Conservation (phyloP, 2,329 filamentous ascomycete genomes). For the Trichophyton rubrum region DNA sequence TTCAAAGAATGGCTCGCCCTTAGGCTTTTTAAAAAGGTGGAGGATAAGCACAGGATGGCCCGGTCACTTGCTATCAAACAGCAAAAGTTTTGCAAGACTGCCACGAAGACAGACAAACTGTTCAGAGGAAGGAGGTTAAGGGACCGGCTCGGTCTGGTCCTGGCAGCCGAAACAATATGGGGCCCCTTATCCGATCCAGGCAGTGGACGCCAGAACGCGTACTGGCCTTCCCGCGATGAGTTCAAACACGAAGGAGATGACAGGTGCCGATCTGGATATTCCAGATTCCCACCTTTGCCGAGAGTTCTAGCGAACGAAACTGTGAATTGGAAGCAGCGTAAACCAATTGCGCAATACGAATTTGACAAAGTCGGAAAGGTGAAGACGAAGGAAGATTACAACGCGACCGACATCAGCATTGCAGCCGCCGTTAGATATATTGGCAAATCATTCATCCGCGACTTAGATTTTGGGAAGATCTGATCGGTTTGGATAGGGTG, state of each 20-base stretch:
- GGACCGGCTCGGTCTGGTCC: slow-evolving; percentile 18
- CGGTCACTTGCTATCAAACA: background rate
- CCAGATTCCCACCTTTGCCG: slow-evolving; percentile 22
- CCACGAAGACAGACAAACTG: slow-evolving; percentile 7
- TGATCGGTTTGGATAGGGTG: background rate
- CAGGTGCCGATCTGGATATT: slow-evolving; percentile 20
- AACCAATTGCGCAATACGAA: slow-evolving; percentile 13
- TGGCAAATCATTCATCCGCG: background rate
- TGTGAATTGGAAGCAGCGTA: slow-evolving; percentile 22
- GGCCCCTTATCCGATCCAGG: slow-evolving; percentile 8
- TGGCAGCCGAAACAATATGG: slow-evolving; percentile 21
- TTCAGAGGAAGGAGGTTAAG: slow-evolving; percentile 16
- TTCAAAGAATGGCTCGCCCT: slow-evolving; percentile 18
- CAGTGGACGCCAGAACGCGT: slow-evolving; percentile 13
- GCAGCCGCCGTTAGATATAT: background rate
- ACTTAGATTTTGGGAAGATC: background rate
- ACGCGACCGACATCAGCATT: background rate
- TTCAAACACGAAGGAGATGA: slow-evolving; percentile 24
- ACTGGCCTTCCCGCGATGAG: slow-evolving; percentile 23
- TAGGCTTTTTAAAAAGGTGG: slow-evolving; percentile 13
- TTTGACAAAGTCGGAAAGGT: slow-evolving; percentile 17
- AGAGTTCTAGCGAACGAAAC: slow-evolving; percentile 22
- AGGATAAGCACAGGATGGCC: slow-evolving; percentile 7
- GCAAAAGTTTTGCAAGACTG: slow-evolving; percentile 2
- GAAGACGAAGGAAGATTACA: slow-evolving; percentile 2